Conservation (phyloP, 2,329 filamentous ascomycete species). For the Fusarium pilosicola region DNA sequence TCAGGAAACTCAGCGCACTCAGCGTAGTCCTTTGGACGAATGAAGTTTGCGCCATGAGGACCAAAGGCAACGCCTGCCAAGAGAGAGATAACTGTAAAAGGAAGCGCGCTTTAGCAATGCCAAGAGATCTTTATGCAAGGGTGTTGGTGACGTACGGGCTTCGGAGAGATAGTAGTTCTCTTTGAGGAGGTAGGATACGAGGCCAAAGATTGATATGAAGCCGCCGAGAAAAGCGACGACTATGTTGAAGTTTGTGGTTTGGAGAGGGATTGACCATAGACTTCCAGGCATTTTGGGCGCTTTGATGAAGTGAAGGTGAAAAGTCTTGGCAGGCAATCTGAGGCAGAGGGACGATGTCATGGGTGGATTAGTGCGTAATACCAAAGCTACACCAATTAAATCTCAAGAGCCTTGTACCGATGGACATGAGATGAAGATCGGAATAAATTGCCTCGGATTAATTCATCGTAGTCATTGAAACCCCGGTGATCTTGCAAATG, state of each 20-base stretch:
- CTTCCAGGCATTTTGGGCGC: slow-evolving; percentile 15
- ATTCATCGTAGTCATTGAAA: not conserved
- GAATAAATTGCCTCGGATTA: not conserved
- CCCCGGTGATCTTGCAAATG: not conserved
- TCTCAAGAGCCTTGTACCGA: not conserved
- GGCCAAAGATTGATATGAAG: slow-evolving; percentile 88
- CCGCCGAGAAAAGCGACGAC: slow-evolving; percentile 83
- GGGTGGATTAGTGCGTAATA: not conserved
- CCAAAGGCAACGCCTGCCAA: slow-evolving; percentile 82
- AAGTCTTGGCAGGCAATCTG: not conserved
- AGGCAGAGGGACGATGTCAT: not conserved
- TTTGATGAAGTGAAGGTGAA: not conserved
- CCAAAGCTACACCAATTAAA: not conserved
- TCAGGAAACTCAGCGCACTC: slow-evolving; percentile 39
- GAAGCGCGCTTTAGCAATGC: not conserved
- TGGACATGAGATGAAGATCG: not conserved
- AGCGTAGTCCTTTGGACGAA: slow-evolving; percentile 81
- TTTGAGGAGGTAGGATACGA: slow-evolving; percentile 90
- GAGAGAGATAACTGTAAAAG: slow-evolving; percentile 77
- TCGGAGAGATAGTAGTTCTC: slow-evolving; percentile 93
- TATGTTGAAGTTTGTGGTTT: slow-evolving; percentile 83
- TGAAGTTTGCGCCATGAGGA: slow-evolving; percentile 78
- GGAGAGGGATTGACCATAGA: slow-evolving; percentile 57
- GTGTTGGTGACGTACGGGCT: slow-evolving; percentile 70
- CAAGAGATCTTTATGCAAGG: slow-evolving; percentile 15